Base-by-base conservation (phyloP, 164 flowering plant genomes). In the Vitis riparia region DNA sequence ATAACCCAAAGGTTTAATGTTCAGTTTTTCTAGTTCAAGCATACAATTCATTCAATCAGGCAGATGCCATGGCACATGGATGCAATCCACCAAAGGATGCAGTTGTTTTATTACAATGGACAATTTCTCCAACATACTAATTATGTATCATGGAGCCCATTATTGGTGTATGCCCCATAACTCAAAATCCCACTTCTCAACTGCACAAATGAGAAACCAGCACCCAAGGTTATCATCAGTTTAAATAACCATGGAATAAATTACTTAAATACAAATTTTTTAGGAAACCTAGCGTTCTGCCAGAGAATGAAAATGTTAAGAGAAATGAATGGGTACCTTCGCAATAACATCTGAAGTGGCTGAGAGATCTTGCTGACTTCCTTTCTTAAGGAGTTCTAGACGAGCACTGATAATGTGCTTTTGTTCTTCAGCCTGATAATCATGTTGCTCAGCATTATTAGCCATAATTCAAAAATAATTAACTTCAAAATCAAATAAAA, bases 401-500 rank as follows among this genome's bases (percentile, higher is more conserved):
- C 75, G 84, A 70, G 80, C 80, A 74, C 71, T 65, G 16, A 73
- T 60, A 5, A 62, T 66, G 53, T 56, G 72, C 60, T 81, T 86
- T 58, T 74, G 80, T 68, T 84, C 81, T 75, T 75, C 85, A 68
- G 80, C 85, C 92, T 88, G 71, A 69, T 23, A 19, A 49, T n/a
- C 19, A 55, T 14, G 16, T 11, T 63, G 52, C 23, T 17, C 6
- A 44, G 7, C 9, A 44, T 10, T 9, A 48, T n/a, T 16, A 63
- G 2, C 47, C 11, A 14, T 6, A 2, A 16, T 37, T 32, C n/a
- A 44, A 37, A 9, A 23, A 23, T 23, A 23, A 48, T 61, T 11
- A 15, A 11, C 13, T 30, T 61, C 13, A 66, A 67, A 30, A 23
- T 30, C 52, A 55, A 55, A 44, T 29, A 30, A 23, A 23, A 44